Base-by-base conservation (phyloP, 345 rosid species). In the Physaria fendleri region DNA sequence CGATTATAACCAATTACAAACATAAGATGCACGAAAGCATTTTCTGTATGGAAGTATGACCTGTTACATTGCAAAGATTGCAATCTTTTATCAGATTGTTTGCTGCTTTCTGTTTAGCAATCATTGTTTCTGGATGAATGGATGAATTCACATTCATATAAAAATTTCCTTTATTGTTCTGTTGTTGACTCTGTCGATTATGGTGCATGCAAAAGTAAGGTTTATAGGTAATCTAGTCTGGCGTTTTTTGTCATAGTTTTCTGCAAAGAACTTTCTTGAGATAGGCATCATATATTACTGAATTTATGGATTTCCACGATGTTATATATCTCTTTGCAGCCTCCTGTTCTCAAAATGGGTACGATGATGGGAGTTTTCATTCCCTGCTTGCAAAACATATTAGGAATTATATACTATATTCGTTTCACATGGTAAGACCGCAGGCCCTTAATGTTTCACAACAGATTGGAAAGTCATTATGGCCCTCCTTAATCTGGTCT, bases 361-460 rank as follows among this genome's bases (percentile, higher is more conserved):
- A 94, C 99, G 22, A 27, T 94, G 96, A 94, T 94, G 97, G 99
- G 99, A 59, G 99, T 94, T 52, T 94, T 94, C 44, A 74, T 94
- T 49, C 99, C 99, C 20, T 94, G 99, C 80, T 68, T 94, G 79
- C 99, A 94, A 78, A 94, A 83, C 79, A 94, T 94, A 61, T 69
- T 94, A 78, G 99, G 99, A 76, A 90, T 94, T 72, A 94, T 94
- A 66, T 90, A 85, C 83, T 94, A 90, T 66, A 94, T 94, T 75
- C 96, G 97, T 13, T 94, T 94, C 71, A 74, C 99, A 61, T 94
- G 99, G 99, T 94, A 85, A 74, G 27, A 52, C 48, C 11, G 40
- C 56, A 32, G 29, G 49, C 43, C 27, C 69, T 56, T 56, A 40
- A 49, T 56, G 41, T 24, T 63, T 48, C 48, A 56, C 50, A 53